phyloP scores from a whole-genome alignment of 148 eudicot species.

The Hydrangea macrophylla region DNA sequence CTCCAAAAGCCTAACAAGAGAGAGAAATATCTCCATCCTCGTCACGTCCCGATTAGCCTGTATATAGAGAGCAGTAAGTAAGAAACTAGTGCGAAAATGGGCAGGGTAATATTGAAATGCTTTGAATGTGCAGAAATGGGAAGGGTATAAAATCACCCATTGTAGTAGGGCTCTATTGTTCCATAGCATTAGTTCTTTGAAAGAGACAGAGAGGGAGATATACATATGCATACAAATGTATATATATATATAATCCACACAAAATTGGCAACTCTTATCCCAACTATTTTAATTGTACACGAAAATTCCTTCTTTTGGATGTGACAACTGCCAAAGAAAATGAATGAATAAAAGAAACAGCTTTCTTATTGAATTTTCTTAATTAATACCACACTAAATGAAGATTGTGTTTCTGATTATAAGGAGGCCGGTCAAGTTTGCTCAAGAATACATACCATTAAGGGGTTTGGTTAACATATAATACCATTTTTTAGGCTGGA shows the following conservation, averaged over 20 bases:
- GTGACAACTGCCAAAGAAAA: background rate
- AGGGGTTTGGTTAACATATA: too few relatives aligned
- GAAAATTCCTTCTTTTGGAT: too few relatives aligned
- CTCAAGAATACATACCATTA: too few relatives aligned
- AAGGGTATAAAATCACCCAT: too few relatives aligned
- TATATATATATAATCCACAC: too few relatives aligned
- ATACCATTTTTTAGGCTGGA: background rate
- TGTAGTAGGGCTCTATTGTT: too few relatives aligned
- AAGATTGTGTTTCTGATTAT: background rate
- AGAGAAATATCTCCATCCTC: slow-evolving; percentile 75
- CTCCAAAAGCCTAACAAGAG: slow-evolving; percentile 63
- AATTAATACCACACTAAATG: background rate
- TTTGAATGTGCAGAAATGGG: background rate
- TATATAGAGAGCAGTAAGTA: slow-evolving; percentile 7
- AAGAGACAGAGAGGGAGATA: too few relatives aligned
- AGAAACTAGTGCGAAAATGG: background rate
- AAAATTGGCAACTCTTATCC: too few relatives aligned
- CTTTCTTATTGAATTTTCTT: background rate
- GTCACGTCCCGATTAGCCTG: slow-evolving; percentile 82
- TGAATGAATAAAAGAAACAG: too few relatives aligned
- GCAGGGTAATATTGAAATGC: background rate
- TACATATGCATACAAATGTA: too few relatives aligned
- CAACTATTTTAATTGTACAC: too few relatives aligned
- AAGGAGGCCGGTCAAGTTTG: background rate
- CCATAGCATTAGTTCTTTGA: too few relatives aligned